Conservation (phyloP, 2,329 filamentous ascomycete species). For the Colletotrichum brevisporum region DNA sequence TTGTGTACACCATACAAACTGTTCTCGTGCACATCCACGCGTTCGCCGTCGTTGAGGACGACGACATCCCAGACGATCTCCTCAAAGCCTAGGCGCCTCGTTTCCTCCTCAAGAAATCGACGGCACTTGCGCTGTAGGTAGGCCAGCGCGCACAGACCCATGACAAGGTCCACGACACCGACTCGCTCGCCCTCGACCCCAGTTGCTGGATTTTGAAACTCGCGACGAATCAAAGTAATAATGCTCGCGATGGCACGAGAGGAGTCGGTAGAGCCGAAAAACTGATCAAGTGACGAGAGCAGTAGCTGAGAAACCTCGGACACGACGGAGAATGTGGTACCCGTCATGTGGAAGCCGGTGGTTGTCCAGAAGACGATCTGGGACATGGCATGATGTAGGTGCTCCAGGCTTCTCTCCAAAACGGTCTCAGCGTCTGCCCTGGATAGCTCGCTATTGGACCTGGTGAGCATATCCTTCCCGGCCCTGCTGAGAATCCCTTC, state of each 20-base stretch:
- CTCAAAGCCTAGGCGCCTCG: constrained; percentile 61
- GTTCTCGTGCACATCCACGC: constrained; percentile 67
- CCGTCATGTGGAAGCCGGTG: constrained; percentile 71
- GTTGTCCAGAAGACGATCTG: constrained; percentile 73
- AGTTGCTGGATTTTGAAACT: constrained; percentile 75
- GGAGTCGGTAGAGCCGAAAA: constrained; percentile 78
- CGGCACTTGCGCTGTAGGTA: constrained; percentile 72
- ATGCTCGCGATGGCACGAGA: constrained; percentile 78
- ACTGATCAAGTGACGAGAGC: constrained; percentile 72
- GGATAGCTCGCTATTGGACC: constrained; percentile 62
- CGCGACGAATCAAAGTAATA: constrained; percentile 73
- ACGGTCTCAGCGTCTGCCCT: constrained; percentile 69
- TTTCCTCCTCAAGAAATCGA: constrained; percentile 65
- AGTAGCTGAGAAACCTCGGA: constrained; percentile 71
- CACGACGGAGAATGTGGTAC: constrained; percentile 66
- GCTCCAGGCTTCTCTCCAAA: constrained; percentile 69
- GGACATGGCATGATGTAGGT: constrained; percentile 70
- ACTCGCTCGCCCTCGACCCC: constrained; percentile 72
- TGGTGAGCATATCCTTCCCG: constrained; percentile 61
- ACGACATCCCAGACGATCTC: constrained; percentile 78
- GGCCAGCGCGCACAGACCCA: constrained; percentile 72
- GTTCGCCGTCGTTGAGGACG: constrained; percentile 70
- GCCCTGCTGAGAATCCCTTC: constrained; percentile 68
- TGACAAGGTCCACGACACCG: constrained; percentile 71
- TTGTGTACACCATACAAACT: constrained; percentile 50